Conservation (phyloP, 1,284 basidiomycete genomes). For the Takashimella koratensis region DNA sequence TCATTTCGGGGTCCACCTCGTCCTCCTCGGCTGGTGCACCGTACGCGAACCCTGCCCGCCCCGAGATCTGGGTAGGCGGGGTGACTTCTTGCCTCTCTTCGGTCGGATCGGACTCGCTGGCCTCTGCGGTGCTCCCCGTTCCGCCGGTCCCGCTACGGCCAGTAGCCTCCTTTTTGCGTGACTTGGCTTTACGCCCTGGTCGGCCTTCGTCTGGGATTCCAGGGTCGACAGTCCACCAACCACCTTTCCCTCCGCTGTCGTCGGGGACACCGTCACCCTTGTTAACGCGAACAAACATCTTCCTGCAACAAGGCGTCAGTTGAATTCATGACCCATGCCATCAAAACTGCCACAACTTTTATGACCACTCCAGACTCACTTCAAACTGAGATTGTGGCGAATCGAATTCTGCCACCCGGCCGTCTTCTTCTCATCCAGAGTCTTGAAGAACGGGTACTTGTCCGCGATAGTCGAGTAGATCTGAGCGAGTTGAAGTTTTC, state of each 20-base stretch:
- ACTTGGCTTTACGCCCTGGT: constrained; percentile 46
- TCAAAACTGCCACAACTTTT: too few relatives aligned
- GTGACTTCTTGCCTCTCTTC: background rate
- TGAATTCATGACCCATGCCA: too few relatives aligned
- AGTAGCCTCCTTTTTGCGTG: constrained; percentile 10
- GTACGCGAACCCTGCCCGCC: too few relatives aligned
- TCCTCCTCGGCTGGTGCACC: too few relatives aligned
- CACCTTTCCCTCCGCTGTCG: constrained; percentile 46
- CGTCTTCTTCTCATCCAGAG: constrained; percentile 46
- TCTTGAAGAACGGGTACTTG: constrained; percentile 49
- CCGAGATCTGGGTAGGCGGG: background rate
- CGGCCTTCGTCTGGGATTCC: constrained; percentile 47
- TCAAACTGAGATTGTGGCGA: constrained; percentile 47
- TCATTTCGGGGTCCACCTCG: too few relatives aligned
- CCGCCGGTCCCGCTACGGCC: background rate
- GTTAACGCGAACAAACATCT: constrained; percentile 50
- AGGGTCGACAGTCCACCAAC: constrained; percentile 50
- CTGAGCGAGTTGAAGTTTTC: constrained; percentile 45
- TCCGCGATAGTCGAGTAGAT: constrained; percentile 47
- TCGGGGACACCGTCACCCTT: constrained; percentile 43
- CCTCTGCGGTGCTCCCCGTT: background rate
- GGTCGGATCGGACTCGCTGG: background rate
- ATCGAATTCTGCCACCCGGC: constrained; percentile 49
- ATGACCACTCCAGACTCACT: constrained; percentile 42
- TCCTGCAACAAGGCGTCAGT: too few relatives aligned